Conservation (phyloP, 2,329 filamentous ascomycete species). For the Fusarium udum region DNA sequence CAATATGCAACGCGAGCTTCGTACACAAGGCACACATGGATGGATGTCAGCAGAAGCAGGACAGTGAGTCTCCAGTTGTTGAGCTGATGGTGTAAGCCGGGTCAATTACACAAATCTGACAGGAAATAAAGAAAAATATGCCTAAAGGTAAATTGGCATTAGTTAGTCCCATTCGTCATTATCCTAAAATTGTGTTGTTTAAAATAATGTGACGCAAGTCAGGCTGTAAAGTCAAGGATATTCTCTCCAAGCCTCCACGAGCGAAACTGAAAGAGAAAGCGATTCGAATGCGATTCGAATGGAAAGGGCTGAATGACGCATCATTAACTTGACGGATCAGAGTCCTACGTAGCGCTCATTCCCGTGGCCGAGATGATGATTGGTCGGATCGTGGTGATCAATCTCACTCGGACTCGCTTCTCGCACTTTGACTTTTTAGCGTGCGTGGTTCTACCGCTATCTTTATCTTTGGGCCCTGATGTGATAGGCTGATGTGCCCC, state of each 20-base stretch:
- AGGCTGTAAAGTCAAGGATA: not conserved
- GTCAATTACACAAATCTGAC: not conserved
- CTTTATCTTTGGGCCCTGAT: not conserved
- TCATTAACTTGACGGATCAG: not conserved
- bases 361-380: not conserved
- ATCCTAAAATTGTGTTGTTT: not conserved
- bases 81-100: not conserved
- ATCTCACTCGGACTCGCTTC: slow-evolving; percentile 20
- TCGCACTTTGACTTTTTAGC: slow-evolving; percentile 7
- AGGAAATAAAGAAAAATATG: not conserved
- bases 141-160: not conserved
- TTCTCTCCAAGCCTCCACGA: not conserved
- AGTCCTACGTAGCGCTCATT: not conserved
- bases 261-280: not conserved
- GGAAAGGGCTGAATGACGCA: not conserved
- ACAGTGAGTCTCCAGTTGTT: not conserved
- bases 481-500: not conserved
- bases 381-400: not conserved
- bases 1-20: not conserved
- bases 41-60: not conserved
- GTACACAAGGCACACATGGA: not conserved
- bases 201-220: not conserved
- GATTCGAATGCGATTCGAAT: not conserved
- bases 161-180: not conserved
- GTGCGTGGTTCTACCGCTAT: not conserved